Evolutionary conservation across 768 basidiomycete genomes (phyloP), one percentile per base, ranked within the genome.

Genomic region (Postia placenta): DNA sequence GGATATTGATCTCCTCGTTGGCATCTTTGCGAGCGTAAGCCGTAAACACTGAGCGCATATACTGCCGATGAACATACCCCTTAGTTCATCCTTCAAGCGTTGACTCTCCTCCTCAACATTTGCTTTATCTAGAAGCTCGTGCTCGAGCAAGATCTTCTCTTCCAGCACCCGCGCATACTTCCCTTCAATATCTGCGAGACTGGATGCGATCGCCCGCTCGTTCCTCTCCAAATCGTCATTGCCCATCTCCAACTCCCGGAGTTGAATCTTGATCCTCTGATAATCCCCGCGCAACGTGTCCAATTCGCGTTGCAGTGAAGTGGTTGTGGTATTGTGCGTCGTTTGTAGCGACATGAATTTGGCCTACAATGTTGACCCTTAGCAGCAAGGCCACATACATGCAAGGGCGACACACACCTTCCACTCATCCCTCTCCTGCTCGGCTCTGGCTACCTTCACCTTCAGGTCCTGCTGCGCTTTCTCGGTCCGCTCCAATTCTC

Each of bases 211-310:
- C 44, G 87, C 88, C 24, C 96, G 81, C 63, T 97, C 95, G 65
- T 87, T 94, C 54, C 93, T 78, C 64, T 98, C 96, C 50, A 99
- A 74, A 69, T 98, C 94, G 60, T 99, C 96, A 60, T 96, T 97
- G 41, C 95, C 95, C 81, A 98, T 87, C 69, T 98, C 95, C 25
- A 96, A 73, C 65, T 97, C 91, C 19, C 89, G 80, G 15, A 92
- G 69, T 61, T 87, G 83, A 19, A 86, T 70, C 67, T 87, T 87
- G 52, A 79, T 66, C 43, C 73, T 72, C 61, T 86, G 85, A 54
- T 84, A 76, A 51, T 85, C 82, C 60, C 87, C 81, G 49, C 91
- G 79, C 30, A 89, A 74, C 48, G 78, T 80, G 59, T 95, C 92
- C 39, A 94, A 74, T 67, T 97, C 90, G 49, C 89, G 85, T 66